These are phyloP conservation scores for Penicilliopsis zonata DNA, from an alignment of 495 filamentous ascomycete species.

Conservation along the genomic window DNA sequence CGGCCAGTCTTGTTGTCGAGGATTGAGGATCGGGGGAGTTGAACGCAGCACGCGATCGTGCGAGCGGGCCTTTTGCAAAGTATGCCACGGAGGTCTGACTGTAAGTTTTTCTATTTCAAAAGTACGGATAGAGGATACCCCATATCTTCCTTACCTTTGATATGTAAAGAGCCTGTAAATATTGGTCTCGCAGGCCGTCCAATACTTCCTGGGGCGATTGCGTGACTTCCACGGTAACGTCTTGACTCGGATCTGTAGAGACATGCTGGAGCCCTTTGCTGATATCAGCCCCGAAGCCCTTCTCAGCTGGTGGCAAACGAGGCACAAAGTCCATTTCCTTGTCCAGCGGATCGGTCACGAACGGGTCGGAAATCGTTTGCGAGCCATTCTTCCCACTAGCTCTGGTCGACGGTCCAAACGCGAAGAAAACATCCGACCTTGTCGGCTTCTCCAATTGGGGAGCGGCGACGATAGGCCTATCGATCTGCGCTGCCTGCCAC, in stretches of 20 bases:
- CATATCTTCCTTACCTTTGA: conserved; percentile 66
- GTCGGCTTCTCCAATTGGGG: conserved; percentile 11
- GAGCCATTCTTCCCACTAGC: too few relatives aligned
- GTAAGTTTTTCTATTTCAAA: conserved; percentile 16
- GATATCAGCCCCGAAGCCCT: conserved; percentile 5
- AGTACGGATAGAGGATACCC: too few relatives aligned
- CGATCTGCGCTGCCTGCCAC: conserved; percentile 29
- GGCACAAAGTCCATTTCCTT: conserved; percentile 5
- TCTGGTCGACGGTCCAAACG: conserved; percentile 19
- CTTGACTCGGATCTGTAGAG: conserved; percentile 3
- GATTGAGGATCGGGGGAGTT: conserved; percentile 39
- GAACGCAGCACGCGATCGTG: conserved; percentile 72
- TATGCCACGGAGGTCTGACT: conserved; percentile 80
- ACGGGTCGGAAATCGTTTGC: too few relatives aligned
- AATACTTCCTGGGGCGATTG: conserved; percentile 53
- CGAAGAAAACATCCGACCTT: conserved; percentile 20
- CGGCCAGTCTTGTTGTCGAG: conserved; percentile 11
- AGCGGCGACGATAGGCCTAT: conserved; percentile 17
- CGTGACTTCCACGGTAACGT: conserved; percentile 9
- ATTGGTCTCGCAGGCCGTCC: conserved; percentile 60
- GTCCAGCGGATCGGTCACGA: background rate
- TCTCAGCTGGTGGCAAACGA: background rate
- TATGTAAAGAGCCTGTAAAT: conserved; percentile 79
- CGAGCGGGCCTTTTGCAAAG: conserved; percentile 90
- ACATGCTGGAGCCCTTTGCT: conserved; percentile 1